These are phyloP conservation scores for Cercophora sp. DNA, from an alignment of 495 filamentous ascomycete genomes.

Conservation along the genomic window DNA sequence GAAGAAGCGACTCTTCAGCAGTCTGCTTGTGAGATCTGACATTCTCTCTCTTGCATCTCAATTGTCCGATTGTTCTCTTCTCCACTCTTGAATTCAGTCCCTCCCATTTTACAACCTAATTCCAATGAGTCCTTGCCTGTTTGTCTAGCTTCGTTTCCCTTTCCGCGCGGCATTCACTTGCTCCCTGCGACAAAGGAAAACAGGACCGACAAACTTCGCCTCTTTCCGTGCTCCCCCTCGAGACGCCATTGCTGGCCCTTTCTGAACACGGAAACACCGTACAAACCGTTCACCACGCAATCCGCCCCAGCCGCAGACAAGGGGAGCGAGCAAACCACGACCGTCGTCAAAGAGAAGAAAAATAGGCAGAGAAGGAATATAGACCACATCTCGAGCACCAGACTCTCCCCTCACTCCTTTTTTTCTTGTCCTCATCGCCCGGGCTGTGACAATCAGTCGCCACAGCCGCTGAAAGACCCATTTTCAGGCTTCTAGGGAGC, in stretches of 20 bases:
- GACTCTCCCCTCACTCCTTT: slow-evolving; percentile 18
- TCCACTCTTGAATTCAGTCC: slow-evolving; percentile 15
- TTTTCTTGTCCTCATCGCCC: slow-evolving; percentile 7
- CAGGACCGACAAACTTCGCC: slow-evolving; percentile 17
- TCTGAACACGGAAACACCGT: slow-evolving; percentile 7
- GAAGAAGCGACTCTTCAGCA: slow-evolving; percentile 44
- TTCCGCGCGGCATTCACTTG: slow-evolving; percentile 48
- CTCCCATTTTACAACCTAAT: slow-evolving; percentile 6
- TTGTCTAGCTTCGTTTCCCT: slow-evolving; percentile 30
- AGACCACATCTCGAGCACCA: not conserved
- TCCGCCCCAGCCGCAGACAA: slow-evolving; percentile 4
- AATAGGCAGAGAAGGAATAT: slow-evolving; percentile 7
- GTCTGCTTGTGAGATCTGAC: slow-evolving; percentile 43
- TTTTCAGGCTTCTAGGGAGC: slow-evolving; percentile 33
- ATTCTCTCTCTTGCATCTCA: slow-evolving; percentile 16
- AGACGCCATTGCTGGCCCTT: not conserved
- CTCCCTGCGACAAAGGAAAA: slow-evolving; percentile 38
- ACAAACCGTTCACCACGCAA: too few species aligned
- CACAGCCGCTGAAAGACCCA: slow-evolving; percentile 29
- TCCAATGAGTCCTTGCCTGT: slow-evolving; percentile 27
- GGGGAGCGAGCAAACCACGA: slow-evolving; percentile 6
- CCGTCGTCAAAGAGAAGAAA: slow-evolving; percentile 14
- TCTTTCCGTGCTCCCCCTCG: slow-evolving; percentile 4
- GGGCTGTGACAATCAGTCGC: slow-evolving; percentile 23
- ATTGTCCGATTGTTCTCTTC: slow-evolving; percentile 5